Conservation (phyloP, 352 stramenopile genomes). For the Pythium grandisporangium region DNA sequence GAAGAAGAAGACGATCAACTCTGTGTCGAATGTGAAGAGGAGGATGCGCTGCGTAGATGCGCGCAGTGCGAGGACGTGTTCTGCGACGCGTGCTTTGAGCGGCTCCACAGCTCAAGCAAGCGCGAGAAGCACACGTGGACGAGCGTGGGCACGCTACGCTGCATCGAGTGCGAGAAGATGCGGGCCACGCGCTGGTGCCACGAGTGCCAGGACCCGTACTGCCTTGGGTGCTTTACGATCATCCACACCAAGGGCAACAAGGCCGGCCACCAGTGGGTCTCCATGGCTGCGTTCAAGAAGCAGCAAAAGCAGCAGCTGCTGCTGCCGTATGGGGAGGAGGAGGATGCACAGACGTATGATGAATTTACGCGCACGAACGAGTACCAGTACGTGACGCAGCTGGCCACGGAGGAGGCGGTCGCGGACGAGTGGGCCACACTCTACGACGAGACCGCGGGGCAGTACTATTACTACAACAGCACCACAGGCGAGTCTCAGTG, state of each 20-base stretch:
- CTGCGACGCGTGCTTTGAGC: constrained; percentile 69
- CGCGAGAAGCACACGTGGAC: constrained; percentile 73
- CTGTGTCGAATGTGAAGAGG: constrained; percentile 74
- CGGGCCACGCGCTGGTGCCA: constrained; percentile 70
- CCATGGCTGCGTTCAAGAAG: constrained; percentile 57
- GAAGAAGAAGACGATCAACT: constrained; percentile 52
- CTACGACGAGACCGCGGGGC: constrained; percentile 47
- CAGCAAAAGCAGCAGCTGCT: constrained; percentile 24
- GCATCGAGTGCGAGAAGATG: constrained; percentile 82
- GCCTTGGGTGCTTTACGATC: constrained; percentile 72
- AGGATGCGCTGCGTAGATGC: constrained; percentile 55
- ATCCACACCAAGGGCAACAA: constrained; percentile 83
- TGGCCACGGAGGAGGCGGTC: constrained; percentile 11
- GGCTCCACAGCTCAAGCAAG: constrained; percentile 61
- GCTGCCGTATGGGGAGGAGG: constrained; percentile 13
- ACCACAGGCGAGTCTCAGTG: constrained; percentile 60
- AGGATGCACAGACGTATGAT: constrained; percentile 64
- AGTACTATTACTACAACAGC: constrained; percentile 72
- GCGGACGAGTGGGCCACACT: constrained; percentile 43
- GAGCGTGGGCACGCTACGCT: constrained; percentile 59
- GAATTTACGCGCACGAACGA: constrained; percentile 65
- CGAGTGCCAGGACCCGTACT: constrained; percentile 72
- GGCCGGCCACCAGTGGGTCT: constrained; percentile 47
- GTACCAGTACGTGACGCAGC: constrained; percentile 69
- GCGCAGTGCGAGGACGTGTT: constrained; percentile 73